Evolutionary conservation across 371 early-diverging fungal genomes (phyloP).

Genomic region (Syncephalastrum contaminatum): DNA sequence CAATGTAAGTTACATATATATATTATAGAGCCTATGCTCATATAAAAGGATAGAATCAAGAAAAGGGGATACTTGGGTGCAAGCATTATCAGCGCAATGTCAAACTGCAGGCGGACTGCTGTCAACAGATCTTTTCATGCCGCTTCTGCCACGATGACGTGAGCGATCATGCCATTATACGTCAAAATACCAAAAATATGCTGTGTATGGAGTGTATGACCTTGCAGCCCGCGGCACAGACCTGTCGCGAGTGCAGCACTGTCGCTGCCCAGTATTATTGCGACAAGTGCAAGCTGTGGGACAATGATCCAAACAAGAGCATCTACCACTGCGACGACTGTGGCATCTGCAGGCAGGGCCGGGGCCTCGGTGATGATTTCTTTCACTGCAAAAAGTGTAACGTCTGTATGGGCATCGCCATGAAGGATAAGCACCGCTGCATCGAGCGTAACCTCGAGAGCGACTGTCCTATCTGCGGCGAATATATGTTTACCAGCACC

Average conservation of each 20-base stretch:
- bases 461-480: conserved; percentile 98
- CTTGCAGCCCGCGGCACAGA: conserved; percentile 79
- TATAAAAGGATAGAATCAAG: conserved; percentile 41
- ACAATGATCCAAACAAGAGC: conserved; percentile 73
- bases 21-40: neutral
- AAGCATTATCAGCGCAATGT: conserved; percentile 90
- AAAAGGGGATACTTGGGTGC: conserved; percentile 73
- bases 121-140: conserved; percentile 87
- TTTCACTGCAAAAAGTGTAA: conserved; percentile 96
- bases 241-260: conserved; percentile 70
- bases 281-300: conserved; percentile 91
- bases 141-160: conserved; percentile 96
- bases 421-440: conserved; percentile 85
- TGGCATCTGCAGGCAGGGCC: conserved; percentile 92
- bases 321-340: conserved; percentile 95
- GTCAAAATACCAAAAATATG: conserved; percentile 82
- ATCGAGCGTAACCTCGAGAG: conserved; percentile 90
- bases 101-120: conserved; percentile 91
- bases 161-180: conserved; percentile 83
- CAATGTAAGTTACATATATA: conserved; percentile 8
- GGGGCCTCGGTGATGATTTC: conserved; percentile 76
- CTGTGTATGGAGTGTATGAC: conserved; percentile 89
- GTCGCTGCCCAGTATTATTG: conserved; percentile 87
- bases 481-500: conserved; percentile 90
- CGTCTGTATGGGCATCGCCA: conserved; percentile 81